phyloP scores from a whole-genome alignment of 768 basidiomycete species.

The Sporobolomyces roseus region DNA sequence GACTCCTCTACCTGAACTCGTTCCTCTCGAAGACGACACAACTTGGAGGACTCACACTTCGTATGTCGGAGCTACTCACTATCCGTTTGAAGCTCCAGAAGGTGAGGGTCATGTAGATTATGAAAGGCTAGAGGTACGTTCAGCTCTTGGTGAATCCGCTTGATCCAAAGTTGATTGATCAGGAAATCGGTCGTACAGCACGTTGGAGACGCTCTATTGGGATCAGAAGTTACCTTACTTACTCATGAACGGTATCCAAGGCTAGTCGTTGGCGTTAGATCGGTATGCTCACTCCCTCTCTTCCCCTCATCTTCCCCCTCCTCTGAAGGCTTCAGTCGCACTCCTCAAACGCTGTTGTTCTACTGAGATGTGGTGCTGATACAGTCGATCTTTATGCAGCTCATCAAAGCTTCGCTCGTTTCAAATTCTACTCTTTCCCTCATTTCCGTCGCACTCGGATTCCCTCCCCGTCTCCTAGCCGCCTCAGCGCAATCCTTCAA shows the following conservation, averaged over 20 bases:
- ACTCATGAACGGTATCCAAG: constrained; percentile 14
- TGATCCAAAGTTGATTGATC: too few relatives aligned
- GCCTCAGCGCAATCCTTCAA: neutral
- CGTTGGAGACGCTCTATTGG: constrained; percentile 27
- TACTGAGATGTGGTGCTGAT: neutral
- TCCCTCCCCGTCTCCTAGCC: constrained; percentile 9
- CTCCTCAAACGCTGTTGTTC: too few relatives aligned
- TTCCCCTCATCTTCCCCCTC: neutral
- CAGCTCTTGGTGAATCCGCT: too few relatives aligned
- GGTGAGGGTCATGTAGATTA: neutral
- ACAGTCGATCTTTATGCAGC: neutral
- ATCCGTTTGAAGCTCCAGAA: constrained; percentile 10
- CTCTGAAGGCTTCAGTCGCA: neutral
- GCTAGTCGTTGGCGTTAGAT: neutral
- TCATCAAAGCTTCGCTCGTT: constrained; percentile 23
- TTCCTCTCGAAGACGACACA: neutral
- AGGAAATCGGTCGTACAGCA: neutral
- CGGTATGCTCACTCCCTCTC: neutral
- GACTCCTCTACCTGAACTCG: neutral
- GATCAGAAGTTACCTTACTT: constrained; percentile 1
- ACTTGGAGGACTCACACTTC: neutral
- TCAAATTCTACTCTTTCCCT: constrained; percentile 16
- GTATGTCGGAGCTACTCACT: neutral
- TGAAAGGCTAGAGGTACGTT: constrained; percentile 29
- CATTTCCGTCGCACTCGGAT: neutral